Evolutionary conservation across 495 filamentous ascomycete species (phyloP).

Genomic region (Hypoxylon perforatum): DNA sequence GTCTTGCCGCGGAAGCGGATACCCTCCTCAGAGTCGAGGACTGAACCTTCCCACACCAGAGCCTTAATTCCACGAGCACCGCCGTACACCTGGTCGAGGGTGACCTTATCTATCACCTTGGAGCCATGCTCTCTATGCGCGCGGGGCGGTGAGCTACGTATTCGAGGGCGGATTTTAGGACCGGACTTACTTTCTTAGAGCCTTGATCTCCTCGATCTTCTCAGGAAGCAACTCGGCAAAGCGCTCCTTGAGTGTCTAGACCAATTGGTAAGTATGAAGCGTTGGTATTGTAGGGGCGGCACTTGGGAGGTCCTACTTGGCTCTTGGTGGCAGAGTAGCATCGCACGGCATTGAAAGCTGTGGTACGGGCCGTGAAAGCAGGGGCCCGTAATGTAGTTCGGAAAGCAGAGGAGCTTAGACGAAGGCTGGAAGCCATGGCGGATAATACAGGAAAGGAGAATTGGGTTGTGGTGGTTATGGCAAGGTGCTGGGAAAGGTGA

Average conservation of each 20-base stretch:
- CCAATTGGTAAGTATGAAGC: slow-evolving; percentile 47
- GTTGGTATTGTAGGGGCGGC: slow-evolving; percentile 25
- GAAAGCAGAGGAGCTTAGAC: slow-evolving; percentile 78
- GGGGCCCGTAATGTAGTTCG: slow-evolving; percentile 75
- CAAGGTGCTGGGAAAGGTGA: slow-evolving; percentile 42
- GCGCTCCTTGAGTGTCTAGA: slow-evolving; percentile 94
- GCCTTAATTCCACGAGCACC: slow-evolving; percentile 99
- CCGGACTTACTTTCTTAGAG: slow-evolving; percentile 83
- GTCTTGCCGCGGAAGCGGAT: slow-evolving; percentile 99
- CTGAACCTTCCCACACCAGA: slow-evolving; percentile 98
- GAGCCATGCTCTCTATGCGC: slow-evolving; percentile 82
- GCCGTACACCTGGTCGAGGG: slow-evolving; percentile 98
- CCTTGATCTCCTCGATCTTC: slow-evolving; percentile 99
- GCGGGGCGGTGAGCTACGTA: slow-evolving; percentile 29
- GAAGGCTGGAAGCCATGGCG: slow-evolving; percentile 82
- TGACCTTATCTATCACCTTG: slow-evolving; percentile 97
- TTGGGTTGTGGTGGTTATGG: slow-evolving; percentile 42
- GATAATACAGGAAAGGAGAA: slow-evolving; percentile 42
- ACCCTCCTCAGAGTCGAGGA: slow-evolving; percentile 97
- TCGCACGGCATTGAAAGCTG: slow-evolving; percentile 82
- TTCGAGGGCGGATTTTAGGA: slow-evolving; percentile 10
- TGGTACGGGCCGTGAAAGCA: slow-evolving; percentile 69
- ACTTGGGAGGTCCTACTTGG: slow-evolving; percentile 68
- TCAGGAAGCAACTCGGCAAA: slow-evolving; percentile 94
- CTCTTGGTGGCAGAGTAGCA: slow-evolving; percentile 88